Evolutionary conservation across 257 asterid genomes (phyloP).

Genomic region (Linderniella brevidens): DNA sequence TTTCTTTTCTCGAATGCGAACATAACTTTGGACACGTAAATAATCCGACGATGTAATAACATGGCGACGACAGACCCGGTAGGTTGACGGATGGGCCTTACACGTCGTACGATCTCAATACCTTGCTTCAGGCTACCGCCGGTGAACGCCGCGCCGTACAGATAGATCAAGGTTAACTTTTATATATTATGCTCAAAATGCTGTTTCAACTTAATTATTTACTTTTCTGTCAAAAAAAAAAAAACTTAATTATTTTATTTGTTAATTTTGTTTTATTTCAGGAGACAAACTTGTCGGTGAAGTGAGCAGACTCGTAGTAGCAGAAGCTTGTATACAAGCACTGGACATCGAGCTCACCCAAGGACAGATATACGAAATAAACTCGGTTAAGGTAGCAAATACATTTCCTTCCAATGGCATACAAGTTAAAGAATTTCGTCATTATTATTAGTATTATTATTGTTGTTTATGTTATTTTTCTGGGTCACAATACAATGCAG

Average conservation of each 20-base stretch:
- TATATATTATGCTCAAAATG: too few relatives aligned
- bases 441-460: not conserved
- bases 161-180: conserved; percentile 59
- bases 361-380: conserved; percentile 76
- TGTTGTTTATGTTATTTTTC: not conserved
- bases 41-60: not conserved
- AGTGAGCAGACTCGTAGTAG: conserved; percentile 85
- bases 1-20: too few relatives aligned
- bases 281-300: conserved; percentile 94
- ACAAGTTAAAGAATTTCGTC: not conserved
- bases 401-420: not conserved
- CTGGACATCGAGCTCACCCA: conserved; percentile 56
- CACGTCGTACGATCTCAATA: conserved; percentile 88
- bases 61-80: conserved; percentile 39
- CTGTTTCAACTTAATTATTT: too few relatives aligned
- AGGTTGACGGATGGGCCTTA: conserved; percentile 94
- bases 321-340: conserved; percentile 94
- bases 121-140: conserved; percentile 85
- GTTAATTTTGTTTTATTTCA: conserved; percentile 10
- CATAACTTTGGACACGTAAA: too few relatives aligned
- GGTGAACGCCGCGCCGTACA: conserved; percentile 96
- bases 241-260: not conserved
- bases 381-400: conserved; percentile 41
- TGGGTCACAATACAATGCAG: conserved; percentile 26
- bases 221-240: too few relatives aligned